Evolutionary conservation across 2,329 filamentous ascomycete genomes (phyloP), one percentile per base, ranked within the genome.

Genomic region (Hypocreales sp.): DNA sequence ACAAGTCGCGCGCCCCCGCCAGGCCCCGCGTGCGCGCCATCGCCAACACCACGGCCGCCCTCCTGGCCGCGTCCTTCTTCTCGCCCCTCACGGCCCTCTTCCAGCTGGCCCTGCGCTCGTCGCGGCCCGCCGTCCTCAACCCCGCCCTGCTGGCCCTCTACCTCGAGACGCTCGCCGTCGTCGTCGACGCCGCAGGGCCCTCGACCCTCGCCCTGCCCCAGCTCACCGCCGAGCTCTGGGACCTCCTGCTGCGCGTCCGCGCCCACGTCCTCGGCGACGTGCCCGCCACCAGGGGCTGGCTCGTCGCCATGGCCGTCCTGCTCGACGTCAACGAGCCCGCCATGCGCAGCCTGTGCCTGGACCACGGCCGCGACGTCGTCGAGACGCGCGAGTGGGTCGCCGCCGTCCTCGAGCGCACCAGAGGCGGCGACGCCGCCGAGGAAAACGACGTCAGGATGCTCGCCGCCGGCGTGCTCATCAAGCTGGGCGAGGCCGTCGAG

Each of bases 361-460:
- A 76, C 31, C 71, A 83, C 40, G 75, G 79, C 1, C 70, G 72
- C 30, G 74, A 87, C 48, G 57, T 95, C 14, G 64, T 92, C 27
- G 87, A 95, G 61, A 79, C 82, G 33, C 71, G 81, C 41, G 79
- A 83, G 43, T 98, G 90, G 90, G 79, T 81, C 2, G 66, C 72
- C 23, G 61, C 62, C 29, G 67, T 94, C 2, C 92, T 94, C 50
- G 70, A 78, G 33, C 59, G 59, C 19, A 58, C 56, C 7, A 54
- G 59, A 17, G 64, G 64, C 0, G 58, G 58, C 0, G 61, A 61
- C 27, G 57, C 61, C 13, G 55, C 60, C 20, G 78, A 93, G 46
- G 82, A 90, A 47, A 80, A 79, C 32, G 73, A 78, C 35, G 71
- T 87, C 18, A 78, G 83, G 56, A 80, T 74, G 56, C 45, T 90